A percentile compares a stretch with the other conserved stretches of the same genome.
phyloP scores from a whole-genome alignment of 768 basidiomycete species.

The Leccinum barrowsii region DNA sequence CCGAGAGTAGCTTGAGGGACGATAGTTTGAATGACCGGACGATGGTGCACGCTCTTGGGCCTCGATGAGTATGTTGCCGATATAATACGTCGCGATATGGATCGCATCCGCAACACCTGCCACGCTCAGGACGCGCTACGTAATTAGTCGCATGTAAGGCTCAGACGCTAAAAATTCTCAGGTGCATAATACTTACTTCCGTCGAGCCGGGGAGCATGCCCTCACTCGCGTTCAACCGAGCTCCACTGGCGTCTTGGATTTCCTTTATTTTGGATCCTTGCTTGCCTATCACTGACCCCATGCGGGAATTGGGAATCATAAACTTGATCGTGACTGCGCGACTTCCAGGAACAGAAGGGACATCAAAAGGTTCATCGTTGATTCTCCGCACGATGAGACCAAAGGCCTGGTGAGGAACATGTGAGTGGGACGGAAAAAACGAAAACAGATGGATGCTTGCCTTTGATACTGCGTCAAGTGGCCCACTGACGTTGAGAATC shows the following conservation, averaged over 20 bases:
- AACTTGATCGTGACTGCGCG: constrained; percentile 99
- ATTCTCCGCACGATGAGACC: constrained; percentile 98
- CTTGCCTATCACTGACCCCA: constrained; percentile 99
- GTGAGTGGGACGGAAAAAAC: not conserved
- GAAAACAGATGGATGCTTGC: constrained; percentile 38
- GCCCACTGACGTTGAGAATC: constrained; percentile 93
- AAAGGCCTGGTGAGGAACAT: constrained; percentile 65
- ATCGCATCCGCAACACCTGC: constrained; percentile 99
- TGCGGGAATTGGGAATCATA: constrained; percentile 98
- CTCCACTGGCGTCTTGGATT: constrained; percentile 98
- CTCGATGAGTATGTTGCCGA: constrained; percentile 95
- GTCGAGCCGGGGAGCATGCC: constrained; percentile 99
- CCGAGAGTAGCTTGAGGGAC: constrained; percentile 58
- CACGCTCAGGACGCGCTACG: constrained; percentile 92
- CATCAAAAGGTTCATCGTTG: constrained; percentile 98
- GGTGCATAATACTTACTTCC: constrained; percentile 57
- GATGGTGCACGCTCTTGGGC: constrained; percentile 82
- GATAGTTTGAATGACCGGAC: constrained; percentile 52
- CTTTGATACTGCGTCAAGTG: constrained; percentile 98
- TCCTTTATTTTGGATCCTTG: constrained; percentile 98
- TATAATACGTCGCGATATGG: constrained; percentile 99
- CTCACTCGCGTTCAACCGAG: constrained; percentile 93
- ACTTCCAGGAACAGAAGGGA: constrained; percentile 95
- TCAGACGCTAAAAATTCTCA: not conserved
- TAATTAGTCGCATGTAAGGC: constrained; percentile 15